These are phyloP conservation scores for Oehlia diaphana DNA, from an alignment of 192 early-diverging fungal genomes.

Conservation along the genomic window DNA sequence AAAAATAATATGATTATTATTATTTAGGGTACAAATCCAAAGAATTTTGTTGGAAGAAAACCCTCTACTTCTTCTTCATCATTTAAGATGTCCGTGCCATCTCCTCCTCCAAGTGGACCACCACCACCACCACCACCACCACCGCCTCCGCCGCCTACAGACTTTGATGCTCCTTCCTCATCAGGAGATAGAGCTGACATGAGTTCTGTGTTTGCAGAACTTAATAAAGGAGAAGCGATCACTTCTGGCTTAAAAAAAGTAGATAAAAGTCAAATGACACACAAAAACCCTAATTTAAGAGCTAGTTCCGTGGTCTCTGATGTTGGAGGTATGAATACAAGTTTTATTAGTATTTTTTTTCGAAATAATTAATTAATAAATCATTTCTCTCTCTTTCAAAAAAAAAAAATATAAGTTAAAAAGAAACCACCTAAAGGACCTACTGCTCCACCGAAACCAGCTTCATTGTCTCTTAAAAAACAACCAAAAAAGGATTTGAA, in stretches of 20 bases:
- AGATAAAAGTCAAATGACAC: conserved; percentile 94
- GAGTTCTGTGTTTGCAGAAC: conserved; percentile 76
- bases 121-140: conserved; percentile 39
- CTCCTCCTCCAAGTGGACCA: conserved; percentile 46
- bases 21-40: conserved; percentile 55
- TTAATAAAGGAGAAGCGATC: conserved; percentile 78
- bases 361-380: conserved; percentile 17
- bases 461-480: conserved; percentile 59
- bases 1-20: neutral
- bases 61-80: conserved; percentile 38
- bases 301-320: conserved; percentile 58
- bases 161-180: conserved; percentile 26
- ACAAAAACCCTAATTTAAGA: conserved; percentile 94
- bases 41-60: conserved; percentile 37
- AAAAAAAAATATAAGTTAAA: conserved; percentile 32
- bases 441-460: conserved; percentile 55
- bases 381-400: neutral
- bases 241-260: conserved; percentile 90
- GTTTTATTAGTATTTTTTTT: conserved; percentile 19
- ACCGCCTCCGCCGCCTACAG: conserved; percentile 36
- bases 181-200: conserved; percentile 38
- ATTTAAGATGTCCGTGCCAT: conserved; percentile 38
- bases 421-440: conserved; percentile 37
- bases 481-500: conserved; percentile 80
- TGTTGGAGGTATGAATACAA: conserved; percentile 16